Base-by-base conservation (phyloP, 164 flowering plant genomes). In the Nelumbo lutea region DNA sequence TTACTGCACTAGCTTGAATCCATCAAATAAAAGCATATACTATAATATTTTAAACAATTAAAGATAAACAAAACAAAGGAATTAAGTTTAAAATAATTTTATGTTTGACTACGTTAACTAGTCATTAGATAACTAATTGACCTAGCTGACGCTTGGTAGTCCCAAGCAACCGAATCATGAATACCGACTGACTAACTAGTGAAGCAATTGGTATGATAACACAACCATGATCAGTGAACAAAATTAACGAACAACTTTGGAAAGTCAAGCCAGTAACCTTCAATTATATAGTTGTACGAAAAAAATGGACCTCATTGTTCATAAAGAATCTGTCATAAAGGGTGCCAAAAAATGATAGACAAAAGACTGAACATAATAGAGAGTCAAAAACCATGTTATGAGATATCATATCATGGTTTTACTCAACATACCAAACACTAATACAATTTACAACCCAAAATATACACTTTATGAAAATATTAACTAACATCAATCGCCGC, bases 401-500 rank as follows among this genome's bases (percentile, higher is more conserved):
- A 11, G 45, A 39, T 57, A 27, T n/a, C 38, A 53, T 55, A 53
- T 66, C 42, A 27, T 27, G 27, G 27, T 27, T 27, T 27, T 27
- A 27, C 68, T 66, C 59, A 57, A 57, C 39, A 57, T 27, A 57
- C 27, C 27, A 27, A 43, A 44, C 9, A 9, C 9, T 39, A 39
- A 58, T 14, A 42, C 52, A 0, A 51, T 3, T 61, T 27, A 61
- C 11, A 52, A 59, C 46, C 2, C 9, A 51, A 66, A 68, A 52
- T 53, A 55, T 27, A 53, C 46, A 68, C 52, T 42, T 66, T 8
- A 65, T 5, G 69, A 68, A 57, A 4, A 44, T n/a, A 59, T 43
- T 46, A 55, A 84, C 96, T 85, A n/a, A 93, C 99, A 96, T 96
- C 99, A 72, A 96, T 82, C 38, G 93, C 90, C 73, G 98, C 99